A percentile compares a stretch with the other conserved stretches of the same genome.
phyloP scores from a whole-genome alignment of 2,329 filamentous ascomycete species.

The Tolypocladium guangdongense region DNA sequence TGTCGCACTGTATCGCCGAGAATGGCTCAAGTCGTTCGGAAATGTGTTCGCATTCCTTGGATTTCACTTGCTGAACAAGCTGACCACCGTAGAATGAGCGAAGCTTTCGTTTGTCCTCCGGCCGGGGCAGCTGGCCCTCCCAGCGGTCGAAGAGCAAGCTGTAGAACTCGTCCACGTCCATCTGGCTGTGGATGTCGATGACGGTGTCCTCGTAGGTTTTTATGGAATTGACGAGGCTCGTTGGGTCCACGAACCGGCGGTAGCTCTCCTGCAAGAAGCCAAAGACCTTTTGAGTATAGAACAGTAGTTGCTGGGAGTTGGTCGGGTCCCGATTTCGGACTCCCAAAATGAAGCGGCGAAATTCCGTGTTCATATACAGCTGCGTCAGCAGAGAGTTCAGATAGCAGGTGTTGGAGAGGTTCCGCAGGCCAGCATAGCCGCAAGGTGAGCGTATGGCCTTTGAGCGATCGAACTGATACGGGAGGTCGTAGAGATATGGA shows the following conservation, averaged over 20 bases:
- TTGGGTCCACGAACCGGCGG: slow-evolving; percentile 62
- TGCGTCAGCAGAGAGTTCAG: slow-evolving; percentile 91
- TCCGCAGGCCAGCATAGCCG: slow-evolving; percentile 81
- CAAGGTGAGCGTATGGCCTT: slow-evolving; percentile 63
- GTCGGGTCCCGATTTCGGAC: slow-evolving; percentile 44
- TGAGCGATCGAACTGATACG: slow-evolving; percentile 50
- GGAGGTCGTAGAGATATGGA: slow-evolving; percentile 51
- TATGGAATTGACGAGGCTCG: slow-evolving; percentile 61
- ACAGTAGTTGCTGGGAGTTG: slow-evolving; percentile 55
- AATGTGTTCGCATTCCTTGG: slow-evolving; percentile 86
- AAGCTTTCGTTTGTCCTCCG: slow-evolving; percentile 60
- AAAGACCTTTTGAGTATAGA: slow-evolving; percentile 73
- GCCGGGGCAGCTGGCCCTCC: slow-evolving; percentile 65
- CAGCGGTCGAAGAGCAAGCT: slow-evolving; percentile 86
- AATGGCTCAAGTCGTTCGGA: slow-evolving; percentile 86
- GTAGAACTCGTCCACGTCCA: slow-evolving; percentile 98
- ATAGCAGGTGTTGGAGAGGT: slow-evolving; percentile 94
- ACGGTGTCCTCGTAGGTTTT: slow-evolving; percentile 70
- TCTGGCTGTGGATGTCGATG: slow-evolving; percentile 83
- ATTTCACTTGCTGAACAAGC: slow-evolving; percentile 89
- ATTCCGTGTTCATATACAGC: slow-evolving; percentile 88
- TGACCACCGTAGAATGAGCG: slow-evolving; percentile 84
- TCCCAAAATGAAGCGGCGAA: slow-evolving; percentile 72
- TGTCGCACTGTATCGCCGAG: slow-evolving; percentile 90
- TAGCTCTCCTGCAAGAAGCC: slow-evolving; percentile 76